Base-by-base conservation (phyloP, 192 early-diverging fungal species). In the Mortierella alpina region DNA sequence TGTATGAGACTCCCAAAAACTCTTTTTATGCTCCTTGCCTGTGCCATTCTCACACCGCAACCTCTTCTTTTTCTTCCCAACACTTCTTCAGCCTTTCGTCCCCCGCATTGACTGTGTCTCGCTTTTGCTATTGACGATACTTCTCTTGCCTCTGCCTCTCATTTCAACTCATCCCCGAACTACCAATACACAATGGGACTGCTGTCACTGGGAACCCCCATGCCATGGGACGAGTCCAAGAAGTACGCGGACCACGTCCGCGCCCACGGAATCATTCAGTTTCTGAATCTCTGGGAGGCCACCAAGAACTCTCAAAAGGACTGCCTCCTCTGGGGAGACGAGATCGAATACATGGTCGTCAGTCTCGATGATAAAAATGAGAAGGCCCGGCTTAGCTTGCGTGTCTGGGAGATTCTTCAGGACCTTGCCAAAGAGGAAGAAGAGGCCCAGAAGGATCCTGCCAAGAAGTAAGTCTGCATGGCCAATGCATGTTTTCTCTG, bases 261-360 rank as follows among this genome's bases (percentile, higher is more conserved):
- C 54, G 68, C 83, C 41, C 94, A 97, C 75, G 98, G 98, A 20
- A 99, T 99, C 70, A 86, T 88, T 51, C 97, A 99, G 88, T 97
- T 99, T 69, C 84, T 97, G 46, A 88, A 93, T 82, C 91, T 97
- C 42, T 99, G 92, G 88, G 85, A 91, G 61, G 86, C 88, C 62
- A 86, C 91, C 72, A 98, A 98, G 90, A 80, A 91, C 52, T 88
- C 92, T 55, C 85, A 92, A 70, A 93, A 91, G 64, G 93, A 96
- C 83, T 86, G 86, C 59, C 87, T 97, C 12, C 85, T 96, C 18
- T 99, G 97, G 96, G 98, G 98, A 62, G 98, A 99, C 72, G 98
- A 99, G 90, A 87, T 99, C 67, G 97, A 99, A 83, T 99, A 98
- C 84, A 89, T 96, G 73, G 93, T 98, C 42, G 89, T 98, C 44